These are phyloP conservation scores for Tarenaya hassleriana DNA, from an alignment of 345 rosid species.

Conservation along the genomic window DNA sequence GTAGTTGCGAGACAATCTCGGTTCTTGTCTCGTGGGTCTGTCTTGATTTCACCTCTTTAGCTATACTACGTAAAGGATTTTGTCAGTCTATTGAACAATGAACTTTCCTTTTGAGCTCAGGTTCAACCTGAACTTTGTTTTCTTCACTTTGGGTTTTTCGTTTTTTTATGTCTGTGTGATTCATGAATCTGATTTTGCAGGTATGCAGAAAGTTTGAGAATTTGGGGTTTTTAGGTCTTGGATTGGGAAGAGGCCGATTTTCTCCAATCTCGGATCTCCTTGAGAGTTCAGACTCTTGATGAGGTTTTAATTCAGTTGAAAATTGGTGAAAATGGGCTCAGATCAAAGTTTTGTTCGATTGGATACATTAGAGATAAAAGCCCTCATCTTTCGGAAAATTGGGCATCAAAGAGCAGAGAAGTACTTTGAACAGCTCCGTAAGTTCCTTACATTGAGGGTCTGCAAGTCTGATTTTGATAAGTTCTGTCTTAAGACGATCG, in stretches of 20 bases:
- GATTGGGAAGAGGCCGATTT: background rate
- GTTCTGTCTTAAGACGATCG: slow-evolving; percentile 48
- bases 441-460: slow-evolving; percentile 44
- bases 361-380: slow-evolving; percentile 21
- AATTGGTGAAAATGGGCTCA: slow-evolving; percentile 21
- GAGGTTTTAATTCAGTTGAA: slow-evolving; percentile 5
- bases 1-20: too few relatives aligned
- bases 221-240: background rate
- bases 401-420: slow-evolving; percentile 69
- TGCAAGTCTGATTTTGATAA: slow-evolving; percentile 68
- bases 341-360: slow-evolving; percentile 1
- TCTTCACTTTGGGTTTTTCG: background rate
- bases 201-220: background rate
- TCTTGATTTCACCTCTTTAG: too few relatives aligned
- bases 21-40: too few relatives aligned
- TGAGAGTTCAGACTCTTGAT: background rate
- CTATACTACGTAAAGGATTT: too few relatives aligned
- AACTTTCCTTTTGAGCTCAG: too few relatives aligned
- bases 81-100: too few relatives aligned
- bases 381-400: slow-evolving; percentile 31
- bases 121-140: too few relatives aligned
- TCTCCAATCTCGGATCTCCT: background rate
- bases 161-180: background rate
- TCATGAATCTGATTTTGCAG: slow-evolving; percentile 10
- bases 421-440: slow-evolving; percentile 68